A percentile compares a stretch with the other conserved stretches of the same genome.
phyloP scores from a whole-genome alignment of 768 basidiomycete species.

The Leccinum truebloodii region DNA sequence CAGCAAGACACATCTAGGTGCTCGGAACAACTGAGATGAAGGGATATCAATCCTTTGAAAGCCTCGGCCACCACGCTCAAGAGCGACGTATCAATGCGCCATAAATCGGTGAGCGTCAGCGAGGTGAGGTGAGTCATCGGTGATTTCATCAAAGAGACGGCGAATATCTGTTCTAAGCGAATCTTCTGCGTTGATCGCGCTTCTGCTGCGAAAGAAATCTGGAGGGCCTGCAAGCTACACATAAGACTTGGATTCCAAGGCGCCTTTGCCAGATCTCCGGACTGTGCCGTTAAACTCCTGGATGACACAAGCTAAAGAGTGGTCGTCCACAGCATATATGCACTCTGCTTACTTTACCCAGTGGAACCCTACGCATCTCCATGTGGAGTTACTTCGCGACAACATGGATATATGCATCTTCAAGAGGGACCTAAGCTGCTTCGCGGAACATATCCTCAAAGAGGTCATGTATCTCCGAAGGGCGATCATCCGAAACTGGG shows the following conservation, averaged over 20 bases:
- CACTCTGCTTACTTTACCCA: conserved; percentile 49
- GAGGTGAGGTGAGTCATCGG: conserved; percentile 41
- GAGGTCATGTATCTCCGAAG: conserved; percentile 38
- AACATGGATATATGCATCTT: conserved; percentile 32
- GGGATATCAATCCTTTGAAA: conserved; percentile 47
- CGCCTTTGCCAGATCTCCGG: conserved; percentile 20
- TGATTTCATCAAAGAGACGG: conserved; percentile 26
- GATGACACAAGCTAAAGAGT: conserved; percentile 2
- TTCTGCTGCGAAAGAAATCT: conserved; percentile 44
- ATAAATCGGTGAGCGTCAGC: conserved; percentile 54
- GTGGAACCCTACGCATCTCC: conserved; percentile 33
- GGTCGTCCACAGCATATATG: conserved; percentile 18
- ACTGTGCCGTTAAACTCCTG: conserved; percentile 24
- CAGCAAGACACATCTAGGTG: conserved; percentile 60
- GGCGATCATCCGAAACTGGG: conserved; percentile 42
- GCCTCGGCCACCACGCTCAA: conserved; percentile 46
- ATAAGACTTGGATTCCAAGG: conserved; percentile 34
- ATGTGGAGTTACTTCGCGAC: conserved; percentile 19
- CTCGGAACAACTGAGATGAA: conserved; percentile 61
- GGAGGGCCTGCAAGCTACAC: conserved; percentile 39
- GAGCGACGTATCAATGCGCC: conserved; percentile 53
- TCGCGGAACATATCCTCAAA: conserved; percentile 21
- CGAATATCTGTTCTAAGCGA: conserved; percentile 37
- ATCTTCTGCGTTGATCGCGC: conserved; percentile 46
- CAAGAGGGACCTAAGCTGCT: conserved; percentile 32